phyloP scores from a whole-genome alignment of 129 eudicot species.

The Flaveria ramosissima region DNA sequence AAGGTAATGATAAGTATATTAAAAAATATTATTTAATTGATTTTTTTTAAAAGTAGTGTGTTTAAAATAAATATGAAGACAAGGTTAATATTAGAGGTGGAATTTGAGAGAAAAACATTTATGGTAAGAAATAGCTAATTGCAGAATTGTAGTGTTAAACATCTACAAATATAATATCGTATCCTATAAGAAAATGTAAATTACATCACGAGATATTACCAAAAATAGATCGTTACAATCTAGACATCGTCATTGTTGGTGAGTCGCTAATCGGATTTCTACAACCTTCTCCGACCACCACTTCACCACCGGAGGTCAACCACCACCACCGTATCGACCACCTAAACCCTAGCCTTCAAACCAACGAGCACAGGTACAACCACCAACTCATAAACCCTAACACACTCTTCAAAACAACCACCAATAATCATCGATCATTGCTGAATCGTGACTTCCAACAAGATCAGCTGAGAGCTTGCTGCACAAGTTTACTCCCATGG shows the following conservation, averaged over 20 bases:
- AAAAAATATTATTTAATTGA: no score
- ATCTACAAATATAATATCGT: neutral
- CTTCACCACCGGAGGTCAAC: neutral
- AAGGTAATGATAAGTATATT: no score
- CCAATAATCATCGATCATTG: constrained; percentile 2
- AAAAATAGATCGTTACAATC: constrained; percentile 17
- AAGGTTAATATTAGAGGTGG: no score
- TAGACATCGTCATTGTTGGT: neutral
- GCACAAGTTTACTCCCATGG: constrained; percentile 34
- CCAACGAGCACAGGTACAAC: no score
- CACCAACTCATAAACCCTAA: no score
- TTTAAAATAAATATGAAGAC: no score
- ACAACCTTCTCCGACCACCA: neutral
- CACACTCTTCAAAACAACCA: constrained; percentile 5
- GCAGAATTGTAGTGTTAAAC: neutral
- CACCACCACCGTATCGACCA: neutral
- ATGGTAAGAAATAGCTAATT: no score
- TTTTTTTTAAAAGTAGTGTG: no score
- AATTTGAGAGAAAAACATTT: no score
- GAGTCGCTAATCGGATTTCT: neutral
- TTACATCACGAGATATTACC: neutral
- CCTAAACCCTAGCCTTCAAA: no score
- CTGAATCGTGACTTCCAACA: constrained; percentile 20
- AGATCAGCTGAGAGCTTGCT: neutral
- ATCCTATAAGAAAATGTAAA: neutral